phyloP scores from a whole-genome alignment of 2,329 filamentous ascomycete genomes.

The Parastagonospora avenae region DNA sequence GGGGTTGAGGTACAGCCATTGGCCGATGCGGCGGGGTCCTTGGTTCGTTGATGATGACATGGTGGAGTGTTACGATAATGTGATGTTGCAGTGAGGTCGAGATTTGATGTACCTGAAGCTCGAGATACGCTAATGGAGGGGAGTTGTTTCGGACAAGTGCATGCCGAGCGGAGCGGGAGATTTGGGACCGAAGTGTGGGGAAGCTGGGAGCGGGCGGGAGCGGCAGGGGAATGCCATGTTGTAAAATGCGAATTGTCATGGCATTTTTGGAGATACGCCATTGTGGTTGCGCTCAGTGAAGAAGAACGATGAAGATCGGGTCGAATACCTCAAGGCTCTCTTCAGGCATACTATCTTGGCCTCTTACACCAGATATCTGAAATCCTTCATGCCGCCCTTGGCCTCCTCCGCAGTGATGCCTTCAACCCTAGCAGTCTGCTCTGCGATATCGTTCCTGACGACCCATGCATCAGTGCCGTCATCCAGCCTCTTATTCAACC shows the following conservation, averaged over 20 bases:
- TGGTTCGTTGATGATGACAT: constrained; percentile 25
- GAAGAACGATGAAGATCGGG: too few relatives aligned
- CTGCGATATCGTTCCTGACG: constrained; percentile 32
- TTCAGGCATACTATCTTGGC: not conserved
- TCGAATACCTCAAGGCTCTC: not conserved
- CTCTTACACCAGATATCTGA: constrained; percentile 40
- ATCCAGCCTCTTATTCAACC: constrained; percentile 41
- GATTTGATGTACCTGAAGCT: too few relatives aligned
- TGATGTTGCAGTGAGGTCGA: not conserved
- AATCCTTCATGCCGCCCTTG: constrained; percentile 32
- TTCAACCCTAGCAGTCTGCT: constrained; percentile 36
- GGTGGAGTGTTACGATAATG: not conserved
- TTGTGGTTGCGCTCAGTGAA: too few relatives aligned
- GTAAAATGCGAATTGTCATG: too few relatives aligned
- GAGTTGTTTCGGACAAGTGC: not conserved
- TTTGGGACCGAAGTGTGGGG: not conserved
- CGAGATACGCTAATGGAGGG: constrained; percentile 1
- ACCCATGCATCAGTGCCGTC: constrained; percentile 36
- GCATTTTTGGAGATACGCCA: too few relatives aligned
- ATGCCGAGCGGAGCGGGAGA: constrained; percentile 3
- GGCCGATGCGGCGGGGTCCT: constrained; percentile 62
- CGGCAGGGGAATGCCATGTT: too few relatives aligned
- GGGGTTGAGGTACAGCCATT: constrained; percentile 74
- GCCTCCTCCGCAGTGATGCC: constrained; percentile 38
- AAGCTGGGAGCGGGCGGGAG: not conserved